phyloP scores from a whole-genome alignment of 768 basidiomycete genomes.

The Lenzites betulinus region DNA sequence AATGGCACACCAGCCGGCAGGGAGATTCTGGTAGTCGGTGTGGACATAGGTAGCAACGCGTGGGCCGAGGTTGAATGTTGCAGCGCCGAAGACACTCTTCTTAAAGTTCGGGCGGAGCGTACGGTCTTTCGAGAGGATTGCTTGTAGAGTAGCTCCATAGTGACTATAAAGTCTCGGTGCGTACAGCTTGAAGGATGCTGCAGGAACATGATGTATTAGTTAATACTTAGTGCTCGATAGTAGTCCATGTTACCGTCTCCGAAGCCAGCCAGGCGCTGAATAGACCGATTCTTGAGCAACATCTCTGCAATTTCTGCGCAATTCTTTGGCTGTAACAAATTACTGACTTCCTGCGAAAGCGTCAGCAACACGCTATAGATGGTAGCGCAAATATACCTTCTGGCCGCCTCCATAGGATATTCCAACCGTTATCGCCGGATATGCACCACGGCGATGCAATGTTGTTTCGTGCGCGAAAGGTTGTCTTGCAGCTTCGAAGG shows the following conservation, averaged over 20 bases:
- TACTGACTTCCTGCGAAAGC: too few relatives aligned
- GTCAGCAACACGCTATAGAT: not conserved
- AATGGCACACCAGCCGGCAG: constrained; percentile 38
- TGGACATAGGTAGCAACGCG: constrained; percentile 23
- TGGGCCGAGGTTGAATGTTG: constrained; percentile 35
- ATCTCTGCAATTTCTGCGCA: too few relatives aligned
- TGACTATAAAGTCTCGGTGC: too few relatives aligned
- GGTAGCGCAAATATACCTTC: not conserved
- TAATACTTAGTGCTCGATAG: too few relatives aligned
- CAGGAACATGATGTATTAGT: too few relatives aligned
- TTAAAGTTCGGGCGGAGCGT: constrained; percentile 22
- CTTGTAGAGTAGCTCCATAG: too few relatives aligned
- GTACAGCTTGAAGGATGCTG: too few relatives aligned
- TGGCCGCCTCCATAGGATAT: not conserved
- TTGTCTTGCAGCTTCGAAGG: not conserved
- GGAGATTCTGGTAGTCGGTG: constrained; percentile 34
- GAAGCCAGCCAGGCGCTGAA: too few relatives aligned
- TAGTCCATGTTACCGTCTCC: too few relatives aligned
- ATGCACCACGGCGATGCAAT: not conserved
- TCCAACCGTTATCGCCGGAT: not conserved
- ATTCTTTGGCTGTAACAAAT: too few relatives aligned
- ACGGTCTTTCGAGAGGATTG: not conserved
- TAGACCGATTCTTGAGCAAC: too few relatives aligned
- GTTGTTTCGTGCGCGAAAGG: not conserved
- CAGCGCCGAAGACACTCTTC: constrained; percentile 31